Evolutionary conservation across 1,139 yeast species (phyloP), one percentile per base, ranked within the genome.

Genomic region (Saccharomyces uvarum): DNA sequence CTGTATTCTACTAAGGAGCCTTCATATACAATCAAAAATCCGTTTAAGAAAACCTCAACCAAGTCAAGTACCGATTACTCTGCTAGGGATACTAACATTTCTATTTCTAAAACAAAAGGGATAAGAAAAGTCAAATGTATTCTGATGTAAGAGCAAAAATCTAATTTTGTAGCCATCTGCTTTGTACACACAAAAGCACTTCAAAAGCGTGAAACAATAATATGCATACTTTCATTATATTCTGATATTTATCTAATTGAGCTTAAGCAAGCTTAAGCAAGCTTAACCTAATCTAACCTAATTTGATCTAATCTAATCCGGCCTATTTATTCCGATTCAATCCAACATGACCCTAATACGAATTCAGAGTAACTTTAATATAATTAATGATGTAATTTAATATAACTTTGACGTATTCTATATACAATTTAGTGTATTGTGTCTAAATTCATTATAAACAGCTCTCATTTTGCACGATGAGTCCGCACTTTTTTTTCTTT

Each of bases 1-100:
- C 51, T 59, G 44, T 51, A 51, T 42, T 52, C 47, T 16, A 31
- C 57, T 21, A 41, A 48, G 28, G 55, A 56, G 21, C n/a, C 31
- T 24, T 41, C 50, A n/a, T 46, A 55, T 14, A 50, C 58, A 11
- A 47, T 56, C 14, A 58, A 53, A 33, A 57, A 57, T 29, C 57
- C 57, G 7, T 57, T 58, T 31, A 58, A 54, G 51, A 31, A 13
- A 14, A 21, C 41, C 7, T 32, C 24, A 9, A 24, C 31, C 11
- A 42, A 29, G n/a, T 46, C 44, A 14, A n/a, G n/a, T 28, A 47
- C 28, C 8, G 48, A 42, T n/a, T 28, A 28, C 48, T 28, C 51
- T 26, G 21, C 16, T 24, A 28, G 31, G 13, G 46, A 50, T 27
- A 42, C 48, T 14, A 32, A 31, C 16, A 27, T 47, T 7, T 41